These are phyloP conservation scores for Rhizopogon salebrosus DNA, from an alignment of 768 basidiomycete genomes.

Conservation along the genomic window DNA sequence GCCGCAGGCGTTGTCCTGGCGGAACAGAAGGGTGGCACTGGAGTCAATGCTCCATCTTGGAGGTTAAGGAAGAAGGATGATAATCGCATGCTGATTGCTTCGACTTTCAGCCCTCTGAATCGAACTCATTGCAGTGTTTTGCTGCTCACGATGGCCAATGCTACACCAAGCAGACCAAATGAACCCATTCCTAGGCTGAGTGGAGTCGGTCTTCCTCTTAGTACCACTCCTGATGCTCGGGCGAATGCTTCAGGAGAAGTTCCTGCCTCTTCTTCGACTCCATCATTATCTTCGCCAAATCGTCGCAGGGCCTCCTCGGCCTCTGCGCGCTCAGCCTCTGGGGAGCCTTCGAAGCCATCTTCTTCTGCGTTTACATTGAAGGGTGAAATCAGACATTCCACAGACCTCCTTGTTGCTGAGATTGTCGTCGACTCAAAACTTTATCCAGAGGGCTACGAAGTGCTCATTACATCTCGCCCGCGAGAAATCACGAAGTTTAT, in stretches of 20 bases:
- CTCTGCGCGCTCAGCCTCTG: conserved; percentile 27
- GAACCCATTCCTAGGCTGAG: conserved; percentile 39
- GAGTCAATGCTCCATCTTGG: conserved; percentile 40
- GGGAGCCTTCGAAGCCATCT: conserved; percentile 29
- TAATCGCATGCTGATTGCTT: conserved; percentile 48
- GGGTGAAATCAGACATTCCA: conserved; percentile 54
- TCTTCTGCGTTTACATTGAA: conserved; percentile 59
- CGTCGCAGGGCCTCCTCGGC: conserved; percentile 16
- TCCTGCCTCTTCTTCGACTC: conserved; percentile 19
- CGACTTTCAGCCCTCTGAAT: conserved; percentile 46
- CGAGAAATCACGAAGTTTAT: conserved; percentile 34
- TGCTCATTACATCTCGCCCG: conserved; percentile 40
- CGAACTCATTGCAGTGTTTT: conserved; percentile 48
- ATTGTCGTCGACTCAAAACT: conserved; percentile 77
- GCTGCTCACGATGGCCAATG: conserved; percentile 32
- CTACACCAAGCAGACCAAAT: conserved; percentile 19
- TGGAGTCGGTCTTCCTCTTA: conserved; percentile 24
- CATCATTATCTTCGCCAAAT: conserved; percentile 12
- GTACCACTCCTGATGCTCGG: conserved; percentile 14
- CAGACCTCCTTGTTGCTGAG: conserved; percentile 75
- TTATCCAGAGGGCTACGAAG: conserved; percentile 71
- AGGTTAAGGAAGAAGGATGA: conserved; percentile 56
- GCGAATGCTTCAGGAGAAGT: conserved; percentile 8
- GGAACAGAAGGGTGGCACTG: conserved; percentile 34
- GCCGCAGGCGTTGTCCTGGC: conserved; percentile 54